Percentiles rank a stretch among this genome's conserved stretches.
These are phyloP conservation scores for Chloris gayana DNA, from an alignment of 176 grass and related monocot species.

Conservation along the genomic window DNA sequence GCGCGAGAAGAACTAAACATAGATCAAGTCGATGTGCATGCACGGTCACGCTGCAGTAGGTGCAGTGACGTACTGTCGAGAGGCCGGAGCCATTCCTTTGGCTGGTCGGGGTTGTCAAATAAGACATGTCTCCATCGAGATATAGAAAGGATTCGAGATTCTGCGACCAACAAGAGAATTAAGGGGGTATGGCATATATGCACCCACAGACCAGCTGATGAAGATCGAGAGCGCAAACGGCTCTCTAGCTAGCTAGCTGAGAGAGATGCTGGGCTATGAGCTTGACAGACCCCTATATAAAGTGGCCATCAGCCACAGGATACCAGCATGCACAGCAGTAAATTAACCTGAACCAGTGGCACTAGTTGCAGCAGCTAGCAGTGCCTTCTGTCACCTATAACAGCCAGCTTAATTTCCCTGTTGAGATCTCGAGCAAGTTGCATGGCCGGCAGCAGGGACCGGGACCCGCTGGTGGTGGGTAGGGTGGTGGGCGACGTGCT, in stretches of 20 bases:
- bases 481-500: slow-evolving; percentile 90
- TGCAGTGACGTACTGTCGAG: neutral
- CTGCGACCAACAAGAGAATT: neutral
- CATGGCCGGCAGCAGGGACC: slow-evolving; percentile 58
- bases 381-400: no score
- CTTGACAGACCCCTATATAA: slow-evolving; percentile 30
- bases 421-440: no score
- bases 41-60: neutral
- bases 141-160: slow-evolving; percentile 21
- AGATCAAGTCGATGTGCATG: neutral
- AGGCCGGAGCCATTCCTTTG: slow-evolving; percentile 1
- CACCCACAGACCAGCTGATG: no score
- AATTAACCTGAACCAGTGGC: neutral
- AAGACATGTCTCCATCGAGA: neutral
- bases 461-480: slow-evolving; percentile 75
- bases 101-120: neutral
- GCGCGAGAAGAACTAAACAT: neutral
- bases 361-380: no score
- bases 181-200: neutral
- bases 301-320: neutral
- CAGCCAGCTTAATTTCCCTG: no score
- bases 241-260: no score
- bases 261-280: neutral
- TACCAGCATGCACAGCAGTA: neutral
- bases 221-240: no score